Evolutionary conservation across 148 eudicot genomes (phyloP).

Genomic region (Diospyros kaki): DNA sequence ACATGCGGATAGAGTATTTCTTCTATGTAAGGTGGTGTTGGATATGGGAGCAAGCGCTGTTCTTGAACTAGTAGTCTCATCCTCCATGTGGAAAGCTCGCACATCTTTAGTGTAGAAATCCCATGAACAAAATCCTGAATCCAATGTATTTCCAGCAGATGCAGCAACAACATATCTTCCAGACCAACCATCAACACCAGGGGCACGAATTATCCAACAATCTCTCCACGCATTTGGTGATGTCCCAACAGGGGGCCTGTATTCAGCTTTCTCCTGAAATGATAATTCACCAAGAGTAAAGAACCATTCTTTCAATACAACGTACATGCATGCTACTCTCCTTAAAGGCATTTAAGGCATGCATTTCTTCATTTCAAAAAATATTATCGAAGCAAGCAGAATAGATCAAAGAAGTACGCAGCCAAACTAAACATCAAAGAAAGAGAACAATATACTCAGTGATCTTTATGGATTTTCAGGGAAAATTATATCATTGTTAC

Average conservation of each 20-base stretch:
- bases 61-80: constrained; percentile 35
- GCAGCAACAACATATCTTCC: constrained; percentile 93
- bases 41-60: constrained; percentile 63
- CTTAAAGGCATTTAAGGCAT: too few species aligned
- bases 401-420: neutral
- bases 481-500: too few species aligned
- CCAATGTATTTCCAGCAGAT: constrained; percentile 83
- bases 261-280: constrained; percentile 74
- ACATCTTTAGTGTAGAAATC: constrained; percentile 74
- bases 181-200: constrained; percentile 81
- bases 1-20: constrained; percentile 32
- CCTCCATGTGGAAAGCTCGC: constrained; percentile 63
- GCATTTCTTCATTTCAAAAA: too few species aligned
- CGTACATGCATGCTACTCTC: too few species aligned
- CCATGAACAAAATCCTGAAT: constrained; percentile 90
- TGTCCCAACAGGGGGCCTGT: constrained; percentile 61
- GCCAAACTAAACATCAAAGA: neutral
- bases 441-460: too few species aligned
- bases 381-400: neutral
- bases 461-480: too few species aligned
- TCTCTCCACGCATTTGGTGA: constrained; percentile 81
- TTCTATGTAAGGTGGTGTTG: constrained; percentile 42
- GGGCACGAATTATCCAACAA: constrained; percentile 89
- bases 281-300: neutral
- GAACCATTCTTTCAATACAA: too few species aligned